Evolutionary conservation across 352 stramenopile species (phyloP).

Genomic region (Globisporangium takayamanum): DNA sequence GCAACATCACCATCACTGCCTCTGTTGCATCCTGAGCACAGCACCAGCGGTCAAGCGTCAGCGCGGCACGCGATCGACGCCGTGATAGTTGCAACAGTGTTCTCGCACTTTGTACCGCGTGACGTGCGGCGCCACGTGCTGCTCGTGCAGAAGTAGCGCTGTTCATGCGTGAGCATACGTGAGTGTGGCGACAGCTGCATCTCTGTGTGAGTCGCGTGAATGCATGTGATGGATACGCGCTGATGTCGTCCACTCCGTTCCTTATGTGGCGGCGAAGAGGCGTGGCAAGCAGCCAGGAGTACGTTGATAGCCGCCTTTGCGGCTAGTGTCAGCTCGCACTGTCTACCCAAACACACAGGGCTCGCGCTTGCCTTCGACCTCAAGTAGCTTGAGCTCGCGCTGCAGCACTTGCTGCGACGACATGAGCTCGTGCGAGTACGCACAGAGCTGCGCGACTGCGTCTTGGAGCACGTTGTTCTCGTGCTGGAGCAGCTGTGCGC

Average conservation of each 20-base stretch:
- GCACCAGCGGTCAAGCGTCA: too few species aligned
- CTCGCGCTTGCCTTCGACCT: constrained; percentile 32
- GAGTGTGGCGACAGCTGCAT: neutral
- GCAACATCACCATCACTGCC: too few species aligned
- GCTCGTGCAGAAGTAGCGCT: neutral
- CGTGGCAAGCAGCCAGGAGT: neutral
- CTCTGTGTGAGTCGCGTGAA: neutral
- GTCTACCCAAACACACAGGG: constrained; percentile 34
- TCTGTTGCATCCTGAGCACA: too few species aligned
- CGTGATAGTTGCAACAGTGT: too few species aligned
- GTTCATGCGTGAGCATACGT: neutral
- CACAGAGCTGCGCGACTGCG: constrained; percentile 40
- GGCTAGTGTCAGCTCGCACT: neutral
- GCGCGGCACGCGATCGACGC: too few species aligned
- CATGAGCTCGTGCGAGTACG: constrained; percentile 44
- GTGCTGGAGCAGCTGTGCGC: constrained; percentile 30
- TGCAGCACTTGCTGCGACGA: constrained; percentile 39
- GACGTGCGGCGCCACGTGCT: too few species aligned
- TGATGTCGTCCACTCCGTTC: neutral
- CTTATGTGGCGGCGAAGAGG: too few species aligned
- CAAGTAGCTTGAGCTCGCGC: constrained; percentile 41
- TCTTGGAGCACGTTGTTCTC: constrained; percentile 47
- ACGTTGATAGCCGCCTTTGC: neutral
- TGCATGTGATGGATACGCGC: too few species aligned
- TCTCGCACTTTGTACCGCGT: too few species aligned